Evolutionary conservation across 2,329 filamentous ascomycete genomes (phyloP).

Genomic region (Colletotrichum camelliae): DNA sequence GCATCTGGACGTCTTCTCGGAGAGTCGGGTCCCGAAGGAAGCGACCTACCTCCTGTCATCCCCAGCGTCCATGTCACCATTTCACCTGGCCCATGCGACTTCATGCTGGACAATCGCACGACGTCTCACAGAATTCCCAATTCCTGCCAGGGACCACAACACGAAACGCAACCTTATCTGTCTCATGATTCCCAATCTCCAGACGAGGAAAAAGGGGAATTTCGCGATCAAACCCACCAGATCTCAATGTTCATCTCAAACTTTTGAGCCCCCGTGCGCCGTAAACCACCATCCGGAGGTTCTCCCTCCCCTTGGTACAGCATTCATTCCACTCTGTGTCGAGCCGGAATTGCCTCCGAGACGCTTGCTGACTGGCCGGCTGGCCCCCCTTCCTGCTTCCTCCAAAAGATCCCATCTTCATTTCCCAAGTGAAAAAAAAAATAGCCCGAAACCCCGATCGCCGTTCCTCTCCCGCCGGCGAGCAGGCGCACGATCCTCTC

Average conservation of each 20-base stretch:
- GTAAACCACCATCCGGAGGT: neutral
- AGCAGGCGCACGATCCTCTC: neutral
- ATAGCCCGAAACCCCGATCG: neutral
- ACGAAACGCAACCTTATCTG: neutral
- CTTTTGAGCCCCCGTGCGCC: neutral
- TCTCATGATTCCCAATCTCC: neutral
- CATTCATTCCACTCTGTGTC: neutral
- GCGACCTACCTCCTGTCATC: neutral
- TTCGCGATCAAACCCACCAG: neutral
- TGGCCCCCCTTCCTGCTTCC: neutral
- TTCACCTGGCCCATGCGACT: neutral
- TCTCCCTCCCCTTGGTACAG: neutral
- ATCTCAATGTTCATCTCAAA: slow-evolving; percentile 7
- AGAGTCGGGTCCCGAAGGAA: neutral
- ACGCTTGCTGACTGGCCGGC: neutral
- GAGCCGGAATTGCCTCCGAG: neutral
- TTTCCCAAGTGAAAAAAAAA: neutral
- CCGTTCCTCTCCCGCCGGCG: neutral
- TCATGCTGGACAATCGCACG: neutral
- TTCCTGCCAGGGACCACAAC: neutral
- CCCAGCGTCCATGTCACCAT: neutral
- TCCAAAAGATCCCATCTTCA: neutral
- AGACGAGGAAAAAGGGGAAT: neutral
- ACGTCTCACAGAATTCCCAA: neutral
- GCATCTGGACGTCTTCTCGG: neutral